These are phyloP conservation scores for Tarenaya hassleriana DNA, from an alignment of 345 rosid genomes.

Conservation along the genomic window DNA sequence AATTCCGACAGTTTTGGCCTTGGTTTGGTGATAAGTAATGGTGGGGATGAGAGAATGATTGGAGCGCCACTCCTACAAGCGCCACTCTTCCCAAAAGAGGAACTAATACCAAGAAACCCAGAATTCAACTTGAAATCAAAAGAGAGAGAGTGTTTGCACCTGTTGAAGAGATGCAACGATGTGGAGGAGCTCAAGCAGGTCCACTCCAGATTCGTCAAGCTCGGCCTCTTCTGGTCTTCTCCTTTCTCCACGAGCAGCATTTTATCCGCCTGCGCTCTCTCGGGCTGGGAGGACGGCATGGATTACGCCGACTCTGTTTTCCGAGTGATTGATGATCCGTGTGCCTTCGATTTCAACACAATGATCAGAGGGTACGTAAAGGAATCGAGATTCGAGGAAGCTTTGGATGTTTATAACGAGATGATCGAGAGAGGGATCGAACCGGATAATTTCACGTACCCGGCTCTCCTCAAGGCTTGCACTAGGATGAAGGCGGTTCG, in stretches of 20 bases:
- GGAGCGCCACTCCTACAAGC: slow-evolving; percentile 23
- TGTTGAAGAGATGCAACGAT: slow-evolving; percentile 47
- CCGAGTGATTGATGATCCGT: slow-evolving; percentile 23
- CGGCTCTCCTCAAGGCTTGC: slow-evolving; percentile 32
- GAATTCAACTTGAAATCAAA: slow-evolving; percentile 25
- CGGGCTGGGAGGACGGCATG: slow-evolving; percentile 32
- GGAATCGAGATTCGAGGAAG: slow-evolving; percentile 21
- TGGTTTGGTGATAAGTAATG: neutral
- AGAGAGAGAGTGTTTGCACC: slow-evolving; percentile 53
- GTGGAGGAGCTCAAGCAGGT: slow-evolving; percentile 46
- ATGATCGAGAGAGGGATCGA: slow-evolving; percentile 22
- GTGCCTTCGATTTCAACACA: slow-evolving; percentile 31
- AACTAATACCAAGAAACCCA: slow-evolving; percentile 15
- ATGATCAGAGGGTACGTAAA: slow-evolving; percentile 35
- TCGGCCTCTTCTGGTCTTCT: slow-evolving; percentile 26
- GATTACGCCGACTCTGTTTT: slow-evolving; percentile 23
- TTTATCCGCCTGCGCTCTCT: slow-evolving; percentile 25
- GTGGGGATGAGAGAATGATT: slow-evolving; percentile 20
- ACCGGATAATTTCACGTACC: slow-evolving; percentile 34
- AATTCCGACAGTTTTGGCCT: slow-evolving; percentile 11
- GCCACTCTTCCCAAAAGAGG: slow-evolving; percentile 21
- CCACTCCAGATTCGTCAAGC: slow-evolving; percentile 43
- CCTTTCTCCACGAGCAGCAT: slow-evolving; percentile 20
- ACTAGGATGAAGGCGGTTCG: slow-evolving; percentile 19
- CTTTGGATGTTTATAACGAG: slow-evolving; percentile 22